These are phyloP conservation scores for Penicillium crustosum DNA, from an alignment of 2,329 filamentous ascomycete species.

Conservation along the genomic window DNA sequence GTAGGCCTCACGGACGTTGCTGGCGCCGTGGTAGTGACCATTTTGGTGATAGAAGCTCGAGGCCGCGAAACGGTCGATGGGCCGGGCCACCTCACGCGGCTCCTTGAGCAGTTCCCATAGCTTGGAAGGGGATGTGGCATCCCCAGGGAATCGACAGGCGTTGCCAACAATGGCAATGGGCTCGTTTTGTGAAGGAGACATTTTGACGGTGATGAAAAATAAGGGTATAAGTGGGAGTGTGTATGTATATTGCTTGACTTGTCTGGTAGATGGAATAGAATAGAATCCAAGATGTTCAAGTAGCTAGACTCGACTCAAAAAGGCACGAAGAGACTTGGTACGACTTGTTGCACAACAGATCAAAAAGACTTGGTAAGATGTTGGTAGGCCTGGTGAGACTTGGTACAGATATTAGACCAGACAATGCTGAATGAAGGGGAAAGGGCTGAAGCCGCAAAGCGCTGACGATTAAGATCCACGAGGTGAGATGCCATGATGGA, in stretches of 20 bases:
- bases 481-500: neutral
- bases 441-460: neutral
- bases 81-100: neutral
- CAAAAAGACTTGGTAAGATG: too few species aligned
- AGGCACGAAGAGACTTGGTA: neutral
- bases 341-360: neutral
- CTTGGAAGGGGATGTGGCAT: neutral
- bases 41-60: neutral
- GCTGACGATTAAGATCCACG: neutral
- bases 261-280: neutral
- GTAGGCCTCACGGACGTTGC: neutral
- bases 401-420: neutral
- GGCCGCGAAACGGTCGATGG: neutral
- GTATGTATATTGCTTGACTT: neutral
- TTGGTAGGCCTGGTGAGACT: neutral
- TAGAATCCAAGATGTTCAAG: neutral
- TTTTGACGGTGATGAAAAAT: neutral
- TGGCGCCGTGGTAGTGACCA: neutral
- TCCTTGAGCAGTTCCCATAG: neutral
- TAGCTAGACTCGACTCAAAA: neutral
- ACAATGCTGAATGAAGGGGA: neutral
- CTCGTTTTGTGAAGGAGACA: neutral
- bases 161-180: neutral
- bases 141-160: neutral
- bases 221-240: neutral